phyloP scores from a whole-genome alignment of 2,329 filamentous ascomycete genomes.

The Hypoxylon sp. region DNA sequence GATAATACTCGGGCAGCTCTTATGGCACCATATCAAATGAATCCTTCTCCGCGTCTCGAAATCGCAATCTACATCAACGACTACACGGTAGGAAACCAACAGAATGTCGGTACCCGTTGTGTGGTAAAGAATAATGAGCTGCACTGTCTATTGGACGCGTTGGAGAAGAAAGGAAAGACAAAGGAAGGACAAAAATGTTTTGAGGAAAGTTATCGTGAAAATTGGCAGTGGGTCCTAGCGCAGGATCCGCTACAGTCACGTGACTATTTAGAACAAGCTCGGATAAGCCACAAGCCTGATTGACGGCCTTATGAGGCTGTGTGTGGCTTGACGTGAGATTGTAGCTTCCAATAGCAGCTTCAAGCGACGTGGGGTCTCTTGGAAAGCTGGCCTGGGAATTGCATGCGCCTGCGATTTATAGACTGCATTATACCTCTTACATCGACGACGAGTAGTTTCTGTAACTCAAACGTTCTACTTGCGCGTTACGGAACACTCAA shows the following conservation, averaged over 20 bases:
- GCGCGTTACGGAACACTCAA: slow-evolving; percentile 13
- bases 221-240: slow-evolving; percentile 41
- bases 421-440: slow-evolving; percentile 25
- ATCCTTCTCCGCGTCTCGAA: slow-evolving; percentile 65
- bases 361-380: slow-evolving; percentile 37
- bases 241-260: slow-evolving; percentile 40
- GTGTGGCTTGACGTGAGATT: slow-evolving; percentile 38
- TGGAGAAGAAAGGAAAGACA: slow-evolving; percentile 64
- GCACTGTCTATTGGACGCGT: slow-evolving; percentile 92
- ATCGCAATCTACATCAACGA: slow-evolving; percentile 71
- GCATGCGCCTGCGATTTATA: slow-evolving; percentile 37
- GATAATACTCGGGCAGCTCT: slow-evolving; percentile 78
- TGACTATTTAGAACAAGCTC: slow-evolving; percentile 31
- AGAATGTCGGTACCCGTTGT: slow-evolving; percentile 76
- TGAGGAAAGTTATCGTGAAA: slow-evolving; percentile 43
- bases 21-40: slow-evolving; percentile 71
- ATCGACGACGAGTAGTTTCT: slow-evolving; percentile 29
- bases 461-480: slow-evolving; percentile 23
- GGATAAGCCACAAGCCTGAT: slow-evolving; percentile 8
- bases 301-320: slow-evolving; percentile 15
- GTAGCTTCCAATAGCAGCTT: slow-evolving; percentile 21
- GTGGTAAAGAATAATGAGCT: slow-evolving; percentile 74
- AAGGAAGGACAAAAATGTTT: slow-evolving; percentile 17
- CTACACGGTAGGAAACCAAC: slow-evolving; percentile 69
- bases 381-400: slow-evolving; percentile 38